A percentile compares a stretch with the other conserved stretches of the same genome.
These are phyloP conservation scores for Wallacemonas sp. DNA, from an alignment of 208 protist species.

Conservation along the genomic window DNA sequence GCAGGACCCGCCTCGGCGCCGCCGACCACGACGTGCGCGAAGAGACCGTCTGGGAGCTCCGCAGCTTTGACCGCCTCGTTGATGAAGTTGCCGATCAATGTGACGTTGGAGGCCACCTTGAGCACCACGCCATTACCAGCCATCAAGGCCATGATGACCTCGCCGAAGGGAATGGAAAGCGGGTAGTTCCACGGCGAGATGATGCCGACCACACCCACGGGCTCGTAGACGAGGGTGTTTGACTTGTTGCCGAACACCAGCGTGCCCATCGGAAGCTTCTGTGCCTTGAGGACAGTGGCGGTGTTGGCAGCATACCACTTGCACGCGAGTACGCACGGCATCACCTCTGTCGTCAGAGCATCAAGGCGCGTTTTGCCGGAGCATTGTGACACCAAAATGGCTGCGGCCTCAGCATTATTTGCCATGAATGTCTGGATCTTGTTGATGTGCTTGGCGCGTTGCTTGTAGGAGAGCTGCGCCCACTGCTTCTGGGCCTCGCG, in stretches of 20 bases:
- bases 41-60: conserved; percentile 61
- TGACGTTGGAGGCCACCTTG: conserved; percentile 68
- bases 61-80: conserved; percentile 54
- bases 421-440: conserved; percentile 68
- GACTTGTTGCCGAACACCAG: conserved; percentile 77
- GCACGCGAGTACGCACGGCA: conserved; percentile 60
- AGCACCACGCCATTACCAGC: conserved; percentile 78
- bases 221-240: conserved; percentile 75
- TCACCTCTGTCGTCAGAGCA: conserved; percentile 70
- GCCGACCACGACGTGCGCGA: conserved; percentile 51
- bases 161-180: conserved; percentile 82
- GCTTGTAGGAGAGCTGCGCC: conserved; percentile 45
- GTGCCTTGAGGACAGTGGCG: conserved; percentile 34
- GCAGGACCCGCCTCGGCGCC: conserved; percentile 44
- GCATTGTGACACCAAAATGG: conserved; percentile 48
- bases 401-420: conserved; percentile 51
- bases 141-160: conserved; percentile 84
- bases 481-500: conserved; percentile 64
- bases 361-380: conserved; percentile 77
- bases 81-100: conserved; percentile 65
- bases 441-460: conserved; percentile 46
- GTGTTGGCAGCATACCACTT: conserved; percentile 83
- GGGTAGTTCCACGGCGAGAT: conserved; percentile 91
- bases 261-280: conserved; percentile 49
- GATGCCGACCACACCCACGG: conserved; percentile 82